Evolutionary conservation across 1,284 basidiomycete species (phyloP).

Genomic region (Exsudoporus floridanus): DNA sequence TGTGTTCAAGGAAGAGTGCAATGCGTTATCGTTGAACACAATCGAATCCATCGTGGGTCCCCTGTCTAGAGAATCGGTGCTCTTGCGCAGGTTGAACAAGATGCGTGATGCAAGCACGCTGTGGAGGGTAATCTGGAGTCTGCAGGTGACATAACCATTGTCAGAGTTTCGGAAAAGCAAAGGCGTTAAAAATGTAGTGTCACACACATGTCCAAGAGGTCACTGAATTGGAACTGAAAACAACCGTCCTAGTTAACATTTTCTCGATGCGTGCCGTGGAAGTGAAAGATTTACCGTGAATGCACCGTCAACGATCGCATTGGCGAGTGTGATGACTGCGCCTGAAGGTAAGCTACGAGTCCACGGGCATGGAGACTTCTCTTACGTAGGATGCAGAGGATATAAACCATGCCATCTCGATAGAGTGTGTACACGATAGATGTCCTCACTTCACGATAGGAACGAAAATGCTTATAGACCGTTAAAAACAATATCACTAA

Average conservation of each 20-base stretch:
- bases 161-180: background rate
- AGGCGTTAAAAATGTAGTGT: background rate
- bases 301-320: conserved; percentile 11
- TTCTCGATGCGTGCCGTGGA: background rate
- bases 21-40: background rate
- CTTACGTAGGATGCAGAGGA: conserved; percentile 18
- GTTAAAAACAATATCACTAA: conserved; percentile 18
- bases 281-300: conserved; percentile 11
- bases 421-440: conserved; percentile 13
- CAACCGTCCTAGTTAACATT: background rate
- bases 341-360: background rate
- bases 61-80: background rate
- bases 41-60: background rate
- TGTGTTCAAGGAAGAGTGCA: too few species aligned
- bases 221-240: conserved; percentile 5
- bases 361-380: background rate
- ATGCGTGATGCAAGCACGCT: conserved; percentile 18
- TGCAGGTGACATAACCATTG: background rate
- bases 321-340: conserved; percentile 19
- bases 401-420: conserved; percentile 19
- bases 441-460: conserved; percentile 2
- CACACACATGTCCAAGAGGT: conserved; percentile 4
- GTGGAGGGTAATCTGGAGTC: conserved; percentile 12
- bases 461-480: conserved; percentile 11
- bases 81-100: conserved; percentile 16